Percentiles rank a stretch among this genome's conserved stretches.
phyloP scores from a whole-genome alignment of 106 monocot genomes.

The Apostasia shenzhenica region DNA sequence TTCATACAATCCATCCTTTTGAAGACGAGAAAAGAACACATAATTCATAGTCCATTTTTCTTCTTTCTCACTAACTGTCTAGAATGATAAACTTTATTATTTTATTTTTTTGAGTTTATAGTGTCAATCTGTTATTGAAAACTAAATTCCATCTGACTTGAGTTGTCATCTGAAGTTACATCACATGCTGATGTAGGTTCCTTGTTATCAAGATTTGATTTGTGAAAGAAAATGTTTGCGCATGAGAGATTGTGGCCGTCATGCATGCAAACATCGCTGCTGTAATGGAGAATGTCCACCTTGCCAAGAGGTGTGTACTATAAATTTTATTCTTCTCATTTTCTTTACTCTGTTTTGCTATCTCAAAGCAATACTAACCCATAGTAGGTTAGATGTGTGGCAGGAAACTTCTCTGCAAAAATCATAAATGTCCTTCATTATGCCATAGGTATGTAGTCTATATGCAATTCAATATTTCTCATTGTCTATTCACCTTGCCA shows the following conservation, averaged over 20 bases:
- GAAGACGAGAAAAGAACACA: too few species aligned
- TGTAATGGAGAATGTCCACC: slow-evolving; percentile 78
- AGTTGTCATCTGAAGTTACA: slow-evolving; percentile 3
- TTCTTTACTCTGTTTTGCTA: background rate
- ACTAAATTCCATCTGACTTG: background rate
- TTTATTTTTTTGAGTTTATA: too few species aligned
- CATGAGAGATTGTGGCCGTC: slow-evolving; percentile 78
- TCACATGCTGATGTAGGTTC: slow-evolving; percentile 52
- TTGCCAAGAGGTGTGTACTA: slow-evolving; percentile 69
- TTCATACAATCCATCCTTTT: too few species aligned
- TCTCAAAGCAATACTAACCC: background rate
- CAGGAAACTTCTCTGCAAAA: slow-evolving; percentile 75
- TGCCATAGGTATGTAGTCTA: slow-evolving; percentile 68
- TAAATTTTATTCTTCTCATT: slow-evolving; percentile 1
- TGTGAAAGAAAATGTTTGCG: slow-evolving; percentile 90
- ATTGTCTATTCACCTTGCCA: background rate
- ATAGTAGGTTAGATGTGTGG: slow-evolving; percentile 61
- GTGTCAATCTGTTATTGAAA: too few species aligned
- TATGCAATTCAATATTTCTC: background rate
- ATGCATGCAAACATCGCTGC: slow-evolving; percentile 90
- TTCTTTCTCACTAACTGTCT: too few species aligned
- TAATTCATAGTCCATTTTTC: too few species aligned
- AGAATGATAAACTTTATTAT: too few species aligned
- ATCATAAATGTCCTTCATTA: slow-evolving; percentile 92
- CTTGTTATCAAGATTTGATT: slow-evolving; percentile 88